Evolutionary conservation across 169 alveolate genomes (phyloP).

Genomic region (Cryptosporidium ryanae): DNA sequence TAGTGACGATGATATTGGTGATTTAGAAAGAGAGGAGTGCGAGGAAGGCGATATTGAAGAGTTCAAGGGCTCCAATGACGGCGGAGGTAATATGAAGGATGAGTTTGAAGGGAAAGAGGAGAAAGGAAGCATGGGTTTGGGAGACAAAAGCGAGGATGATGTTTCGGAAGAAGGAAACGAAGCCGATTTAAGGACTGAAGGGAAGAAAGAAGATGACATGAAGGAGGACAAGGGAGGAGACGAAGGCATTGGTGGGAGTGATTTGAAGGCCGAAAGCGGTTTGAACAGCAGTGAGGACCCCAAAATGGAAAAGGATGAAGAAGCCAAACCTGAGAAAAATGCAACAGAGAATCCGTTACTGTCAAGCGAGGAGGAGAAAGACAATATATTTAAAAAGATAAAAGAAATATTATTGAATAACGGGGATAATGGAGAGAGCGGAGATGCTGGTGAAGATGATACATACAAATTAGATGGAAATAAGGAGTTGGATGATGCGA

Average conservation of each 20-base stretch:
- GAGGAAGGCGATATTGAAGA: constrained; percentile 77
- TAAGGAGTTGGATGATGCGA: neutral
- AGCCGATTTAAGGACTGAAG: constrained; percentile 59
- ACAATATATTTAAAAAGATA: neutral
- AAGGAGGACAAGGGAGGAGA: neutral
- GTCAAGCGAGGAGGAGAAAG: constrained; percentile 1
- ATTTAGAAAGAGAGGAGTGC: constrained; percentile 6
- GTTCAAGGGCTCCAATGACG: constrained; percentile 74
- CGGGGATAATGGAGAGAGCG: constrained; percentile 15
- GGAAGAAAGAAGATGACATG: neutral
- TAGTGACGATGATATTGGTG: neutral
- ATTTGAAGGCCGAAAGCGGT: neutral
- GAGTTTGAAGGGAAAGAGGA: constrained; percentile 76
- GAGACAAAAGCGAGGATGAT: constrained; percentile 74
- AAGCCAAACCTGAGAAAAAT: constrained; percentile 11
- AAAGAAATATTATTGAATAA: constrained; percentile 29
- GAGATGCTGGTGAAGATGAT: constrained; percentile 77
- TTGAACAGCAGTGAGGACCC: constrained; percentile 14
- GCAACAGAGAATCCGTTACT: constrained; percentile 16
- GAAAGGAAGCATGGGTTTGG: constrained; percentile 77
- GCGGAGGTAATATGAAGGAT: constrained; percentile 72
- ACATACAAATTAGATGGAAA: constrained; percentile 76
- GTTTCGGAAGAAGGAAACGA: constrained; percentile 75
- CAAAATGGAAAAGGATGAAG: constrained; percentile 22
- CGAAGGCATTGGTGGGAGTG: constrained; percentile 3